Base-by-base conservation (phyloP, 106 monocot genomes). In the Platanthera zijinensis region DNA sequence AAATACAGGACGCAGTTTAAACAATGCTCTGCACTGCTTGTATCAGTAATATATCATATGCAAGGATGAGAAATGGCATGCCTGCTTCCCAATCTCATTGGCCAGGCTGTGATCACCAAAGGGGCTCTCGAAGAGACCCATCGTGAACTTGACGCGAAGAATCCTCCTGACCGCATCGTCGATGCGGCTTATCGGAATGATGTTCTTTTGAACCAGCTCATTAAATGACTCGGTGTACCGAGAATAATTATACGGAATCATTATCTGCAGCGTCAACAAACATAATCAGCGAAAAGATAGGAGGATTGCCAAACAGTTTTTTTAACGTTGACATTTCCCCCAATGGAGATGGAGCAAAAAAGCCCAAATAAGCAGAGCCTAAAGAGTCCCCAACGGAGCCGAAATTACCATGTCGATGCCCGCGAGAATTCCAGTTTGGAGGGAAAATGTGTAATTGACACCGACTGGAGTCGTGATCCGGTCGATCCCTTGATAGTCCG, bases 391-490 rank as follows among this genome's bases (percentile, higher is more conserved):
- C 5, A 66, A 66, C 28, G 66, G 28, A 21, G 7, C 6, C 21
- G 8, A 53, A 67, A 32, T 63, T 21, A 89, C 93, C 90, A 93
- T 92, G 53, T 92, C 92, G 28, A 91, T 83, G 50, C 91, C 91
- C 2, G 91, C 91, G 52, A 69, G 47, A 50, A 91, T 80, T 45
- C 85, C 82, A 50, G 80, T 74, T 32, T 74, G 75, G 73, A 91
- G 39, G 1, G 91, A 88, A 51, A 84, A 84, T 13, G 86, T 73
- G 78, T 88, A 91, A 80, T 91, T 88, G 64, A 77, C 48, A 74
- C 78, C 70, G 7, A 82, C 64, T 17, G 85, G 82, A 3, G 74
- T 54, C 9, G 84, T 84, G 21, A 91, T 91, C 68, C 68, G 76
- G 53, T 91, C 88, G 15, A 91, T 72, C 0, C 88, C 91, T 77